Evolutionary conservation across 2,329 filamentous ascomycete genomes (phyloP), one percentile per base, ranked within the genome.

Genomic region (Laburnicola sp.): DNA sequence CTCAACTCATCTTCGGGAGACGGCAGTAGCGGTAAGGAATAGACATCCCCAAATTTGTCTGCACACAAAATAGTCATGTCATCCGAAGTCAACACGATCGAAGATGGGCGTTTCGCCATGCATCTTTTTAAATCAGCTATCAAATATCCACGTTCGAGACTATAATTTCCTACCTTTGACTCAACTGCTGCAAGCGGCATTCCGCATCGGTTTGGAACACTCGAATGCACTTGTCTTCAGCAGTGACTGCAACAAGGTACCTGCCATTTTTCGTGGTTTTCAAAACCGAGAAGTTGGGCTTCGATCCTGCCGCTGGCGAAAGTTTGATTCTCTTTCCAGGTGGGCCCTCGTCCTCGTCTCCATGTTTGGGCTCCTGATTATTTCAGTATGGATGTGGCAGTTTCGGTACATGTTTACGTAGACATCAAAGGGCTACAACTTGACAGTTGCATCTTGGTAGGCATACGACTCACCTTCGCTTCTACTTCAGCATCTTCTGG

Each of bases 41-140:
- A 97, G 54, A 97, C 93, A 71, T 99, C 94, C 59, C 94, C 94
- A 66, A 97, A 97, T 73, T 99, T 99, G 78, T 99, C 94, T 45
- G 86, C 93, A 55, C 84, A 86, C 51, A 97, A 75, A 56, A 99
- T 89, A 6, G 85, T 88, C 37, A 80, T 79, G 55, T 84, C 80
- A 67, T 92, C 86, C 34, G 83, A 77, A 6, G 87, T 85, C 45
- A 97, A 74, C 45, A 81, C 76, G 51, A 97, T 78, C 31, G 88
- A 85, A 68, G 87, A 93, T 9, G 92, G 91, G 31, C 91, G 86
- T 76, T 97, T 97, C 34, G 91, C 90, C 88, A 97, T 95, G 51
- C 75, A 76, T 72, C 91, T 93, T 48, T 4, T 11, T n/a, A 8
- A 23, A 9, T 11, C 26, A 45, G 50, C 70, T 32, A 65, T 61